Percentiles rank a stretch among this genome's conserved stretches.
phyloP scores from a whole-genome alignment of 108 stramenopile species.

The Nannochloropsis oceanica region DNA sequence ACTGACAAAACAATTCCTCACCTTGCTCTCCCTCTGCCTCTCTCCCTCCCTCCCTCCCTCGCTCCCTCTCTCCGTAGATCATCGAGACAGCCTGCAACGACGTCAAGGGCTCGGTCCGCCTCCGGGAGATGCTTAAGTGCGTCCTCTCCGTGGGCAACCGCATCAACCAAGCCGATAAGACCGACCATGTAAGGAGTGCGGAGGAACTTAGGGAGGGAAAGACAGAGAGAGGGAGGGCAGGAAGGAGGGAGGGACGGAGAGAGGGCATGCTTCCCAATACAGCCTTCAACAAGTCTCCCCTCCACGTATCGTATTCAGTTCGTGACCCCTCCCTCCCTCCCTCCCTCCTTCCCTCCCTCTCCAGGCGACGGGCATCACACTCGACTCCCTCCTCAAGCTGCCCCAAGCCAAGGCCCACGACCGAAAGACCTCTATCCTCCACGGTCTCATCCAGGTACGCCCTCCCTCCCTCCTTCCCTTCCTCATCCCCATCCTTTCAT shows the following conservation, averaged over 20 bases:
- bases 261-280: neutral
- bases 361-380: conserved; percentile 64
- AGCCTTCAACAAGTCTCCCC: neutral
- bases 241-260: neutral
- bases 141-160: conserved; percentile 39
- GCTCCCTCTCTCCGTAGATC: too few species aligned
- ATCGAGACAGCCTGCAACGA: conserved; percentile 37
- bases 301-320: neutral
- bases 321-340: neutral
- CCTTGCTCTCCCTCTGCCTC: neutral
- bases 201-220: neutral
- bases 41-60: too few species aligned
- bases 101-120: conserved; percentile 18
- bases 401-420: conserved; percentile 87
- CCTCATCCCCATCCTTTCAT: too few species aligned
- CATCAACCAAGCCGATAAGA: conserved; percentile 32
- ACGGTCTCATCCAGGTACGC: too few species aligned
- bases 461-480: too few species aligned
- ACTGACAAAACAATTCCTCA: neutral
- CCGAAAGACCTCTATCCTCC: conserved; percentile 86
- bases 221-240: neutral
- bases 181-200: too few species aligned
- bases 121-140: conserved; percentile 27
- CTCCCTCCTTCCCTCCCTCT: too few species aligned
- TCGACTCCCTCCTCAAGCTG: conserved; percentile 82